A percentile compares a stretch with the other conserved stretches of the same genome.
These are phyloP conservation scores for Sclerotinia trifoliorum DNA, from an alignment of 2,329 filamentous ascomycete genomes.

Conservation along the genomic window DNA sequence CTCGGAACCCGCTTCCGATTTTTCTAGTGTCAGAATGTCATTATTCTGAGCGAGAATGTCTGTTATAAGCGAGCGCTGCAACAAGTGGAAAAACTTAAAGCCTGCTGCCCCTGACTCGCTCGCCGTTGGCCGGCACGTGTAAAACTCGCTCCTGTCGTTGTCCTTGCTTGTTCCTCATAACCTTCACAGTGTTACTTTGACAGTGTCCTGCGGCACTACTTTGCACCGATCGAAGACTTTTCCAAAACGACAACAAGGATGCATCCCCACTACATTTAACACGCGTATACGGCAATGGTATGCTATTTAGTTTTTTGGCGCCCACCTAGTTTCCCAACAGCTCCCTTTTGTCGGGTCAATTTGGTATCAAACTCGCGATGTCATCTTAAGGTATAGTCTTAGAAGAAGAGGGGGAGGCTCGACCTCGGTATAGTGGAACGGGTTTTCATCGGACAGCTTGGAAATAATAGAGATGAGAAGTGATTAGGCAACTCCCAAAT, in stretches of 20 bases:
- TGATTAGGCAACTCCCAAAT: constrained; percentile 4
- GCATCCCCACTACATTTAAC: background rate
- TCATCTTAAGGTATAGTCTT: background rate
- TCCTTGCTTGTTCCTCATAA: background rate
- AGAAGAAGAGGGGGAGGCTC: background rate
- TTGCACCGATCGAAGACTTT: background rate
- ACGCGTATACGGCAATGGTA: background rate
- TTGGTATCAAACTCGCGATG: background rate
- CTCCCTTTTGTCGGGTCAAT: background rate
- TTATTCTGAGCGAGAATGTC: background rate
- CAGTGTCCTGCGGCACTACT: background rate
- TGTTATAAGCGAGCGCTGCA: constrained; percentile 1
- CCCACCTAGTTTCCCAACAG: background rate
- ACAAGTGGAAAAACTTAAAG: constrained; percentile 6
- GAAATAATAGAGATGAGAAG: background rate
- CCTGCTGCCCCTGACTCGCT: constrained; percentile 8
- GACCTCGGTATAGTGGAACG: constrained; percentile 11
- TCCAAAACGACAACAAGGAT: background rate
- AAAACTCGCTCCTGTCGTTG: background rate
- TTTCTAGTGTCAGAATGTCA: constrained; percentile 9
- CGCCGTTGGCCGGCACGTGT: background rate
- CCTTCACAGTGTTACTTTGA: background rate
- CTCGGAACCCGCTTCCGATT: constrained; percentile 9
- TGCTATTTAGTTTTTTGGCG: background rate
- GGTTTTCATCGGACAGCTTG: background rate